Percentiles rank a stretch among this genome's conserved stretches.
Conservation (phyloP, 106 monocot species). For the Apostasia ramifera region DNA sequence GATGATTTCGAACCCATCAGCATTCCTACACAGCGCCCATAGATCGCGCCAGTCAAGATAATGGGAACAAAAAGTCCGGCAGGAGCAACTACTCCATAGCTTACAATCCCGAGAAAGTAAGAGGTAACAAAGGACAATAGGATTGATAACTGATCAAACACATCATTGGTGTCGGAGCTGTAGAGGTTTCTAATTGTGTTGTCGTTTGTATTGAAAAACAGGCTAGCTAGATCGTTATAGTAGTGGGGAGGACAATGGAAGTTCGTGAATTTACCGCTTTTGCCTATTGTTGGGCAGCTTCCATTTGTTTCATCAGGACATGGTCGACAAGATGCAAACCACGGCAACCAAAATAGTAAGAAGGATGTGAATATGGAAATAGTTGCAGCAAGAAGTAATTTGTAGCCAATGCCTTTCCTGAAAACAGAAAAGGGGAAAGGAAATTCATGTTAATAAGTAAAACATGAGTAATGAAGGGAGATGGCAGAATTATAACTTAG, state of each 20-base stretch:
- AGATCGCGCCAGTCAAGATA: slow-evolving; percentile 81
- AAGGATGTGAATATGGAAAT: slow-evolving; percentile 70
- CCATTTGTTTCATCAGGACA: slow-evolving; percentile 41
- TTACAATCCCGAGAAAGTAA: slow-evolving; percentile 73
- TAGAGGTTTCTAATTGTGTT: slow-evolving; percentile 69
- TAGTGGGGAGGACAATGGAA: slow-evolving; percentile 70
- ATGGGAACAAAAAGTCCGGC: slow-evolving; percentile 82
- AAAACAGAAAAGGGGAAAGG: slow-evolving; percentile 2
- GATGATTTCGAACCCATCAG: slow-evolving; percentile 41
- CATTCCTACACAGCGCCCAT: slow-evolving; percentile 71
- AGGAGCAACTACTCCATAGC: slow-evolving; percentile 79
- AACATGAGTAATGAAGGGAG: neutral
- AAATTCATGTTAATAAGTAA: too few species aligned
- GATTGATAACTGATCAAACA: slow-evolving; percentile 50
- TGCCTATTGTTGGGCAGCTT: slow-evolving; percentile 50
- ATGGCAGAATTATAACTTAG: neutral
- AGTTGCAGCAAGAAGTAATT: slow-evolving; percentile 33
- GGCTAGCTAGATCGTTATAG: slow-evolving; percentile 85
- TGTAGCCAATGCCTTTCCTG: slow-evolving; percentile 38
- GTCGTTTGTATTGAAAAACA: slow-evolving; percentile 87
- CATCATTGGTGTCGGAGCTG: slow-evolving; percentile 50
- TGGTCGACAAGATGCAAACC: slow-evolving; percentile 76
- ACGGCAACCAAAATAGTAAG: slow-evolving; percentile 68
- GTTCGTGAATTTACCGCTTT: slow-evolving; percentile 59
- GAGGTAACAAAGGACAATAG: slow-evolving; percentile 54